A percentile compares a stretch with the other conserved stretches of the same genome.
Evolutionary conservation across 2,329 filamentous ascomycete species (phyloP).

Genomic region (Zymoseptoria brevis): DNA sequence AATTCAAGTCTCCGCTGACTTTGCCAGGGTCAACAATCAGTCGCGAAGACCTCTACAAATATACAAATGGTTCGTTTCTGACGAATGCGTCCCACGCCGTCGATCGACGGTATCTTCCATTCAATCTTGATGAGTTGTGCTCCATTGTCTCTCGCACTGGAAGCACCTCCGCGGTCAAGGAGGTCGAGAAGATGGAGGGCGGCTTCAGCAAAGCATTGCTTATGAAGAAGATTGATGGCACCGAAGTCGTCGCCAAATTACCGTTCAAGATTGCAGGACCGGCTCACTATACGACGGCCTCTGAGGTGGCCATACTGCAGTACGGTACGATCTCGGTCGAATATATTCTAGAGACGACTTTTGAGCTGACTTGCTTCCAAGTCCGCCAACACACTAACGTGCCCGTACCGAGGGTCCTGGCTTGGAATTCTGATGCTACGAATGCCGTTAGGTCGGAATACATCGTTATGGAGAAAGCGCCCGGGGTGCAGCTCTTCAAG

Average conservation of each 20-base stretch:
- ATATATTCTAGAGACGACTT: too few species aligned
- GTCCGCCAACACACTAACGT: not conserved
- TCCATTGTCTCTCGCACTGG: conserved; percentile 19
- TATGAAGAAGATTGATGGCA: conserved; percentile 24
- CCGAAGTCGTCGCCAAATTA: conserved; percentile 29
- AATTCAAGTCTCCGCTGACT: not conserved
- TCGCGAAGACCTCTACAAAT: conserved; percentile 9
- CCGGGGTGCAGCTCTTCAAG: conserved; percentile 27
- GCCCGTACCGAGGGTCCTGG: conserved; percentile 18
- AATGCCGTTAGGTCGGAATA: conserved; percentile 15
- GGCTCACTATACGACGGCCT: conserved; percentile 23
- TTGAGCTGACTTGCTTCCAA: not conserved
- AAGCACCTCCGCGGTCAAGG: conserved; percentile 18
- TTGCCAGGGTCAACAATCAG: not conserved
- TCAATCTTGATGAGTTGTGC: conserved; percentile 27
- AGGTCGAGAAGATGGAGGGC: conserved; percentile 30
- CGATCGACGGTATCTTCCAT: conserved; percentile 23
- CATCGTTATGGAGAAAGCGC: conserved; percentile 22
- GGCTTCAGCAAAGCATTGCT: conserved; percentile 29
- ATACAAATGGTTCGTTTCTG: conserved; percentile 27
- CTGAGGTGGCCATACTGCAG: conserved; percentile 26
- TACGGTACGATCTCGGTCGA: conserved; percentile 13
- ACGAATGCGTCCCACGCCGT: conserved; percentile 21
- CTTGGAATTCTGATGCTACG: conserved; percentile 11
- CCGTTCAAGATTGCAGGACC: conserved; percentile 27